Evolutionary conservation across 306 rosid genomes (phyloP).

Genomic region (Prosopis cineraria): DNA sequence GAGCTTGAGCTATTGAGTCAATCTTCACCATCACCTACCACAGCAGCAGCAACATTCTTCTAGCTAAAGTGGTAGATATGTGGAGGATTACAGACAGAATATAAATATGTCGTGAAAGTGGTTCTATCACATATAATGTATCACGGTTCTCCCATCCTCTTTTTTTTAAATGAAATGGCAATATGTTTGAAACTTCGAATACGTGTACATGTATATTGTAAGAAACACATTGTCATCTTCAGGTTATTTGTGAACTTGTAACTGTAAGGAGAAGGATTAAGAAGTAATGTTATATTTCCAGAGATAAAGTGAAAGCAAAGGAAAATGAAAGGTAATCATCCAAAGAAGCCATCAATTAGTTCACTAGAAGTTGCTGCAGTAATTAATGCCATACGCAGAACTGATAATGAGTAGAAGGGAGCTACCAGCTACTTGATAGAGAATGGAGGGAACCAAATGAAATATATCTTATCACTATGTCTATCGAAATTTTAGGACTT

Average conservation of each 20-base stretch:
- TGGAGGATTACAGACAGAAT: neutral
- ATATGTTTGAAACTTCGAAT: neutral
- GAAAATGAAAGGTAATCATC: neutral
- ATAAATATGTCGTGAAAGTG: neutral
- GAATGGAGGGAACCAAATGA: too few species aligned
- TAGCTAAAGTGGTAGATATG: slow-evolving; percentile 28
- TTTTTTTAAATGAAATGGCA: neutral
- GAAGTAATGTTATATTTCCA: neutral
- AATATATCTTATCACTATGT: too few species aligned
- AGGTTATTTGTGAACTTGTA: neutral
- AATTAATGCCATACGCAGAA: too few species aligned
- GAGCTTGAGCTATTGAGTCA: slow-evolving; percentile 60
- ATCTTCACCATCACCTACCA: slow-evolving; percentile 40
- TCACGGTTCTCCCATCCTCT: neutral
- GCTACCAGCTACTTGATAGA: too few species aligned
- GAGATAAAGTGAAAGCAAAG: neutral
- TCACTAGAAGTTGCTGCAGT: too few species aligned
- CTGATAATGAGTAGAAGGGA: too few species aligned
- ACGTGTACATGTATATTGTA: neutral
- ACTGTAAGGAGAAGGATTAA: neutral
- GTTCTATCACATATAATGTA: neutral
- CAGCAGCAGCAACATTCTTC: slow-evolving; percentile 54
- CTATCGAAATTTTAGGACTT: too few species aligned
- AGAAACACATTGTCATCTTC: neutral
- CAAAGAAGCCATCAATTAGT: neutral